phyloP scores from a whole-genome alignment of 768 basidiomycete species.

The Cytidiella melzeri region DNA sequence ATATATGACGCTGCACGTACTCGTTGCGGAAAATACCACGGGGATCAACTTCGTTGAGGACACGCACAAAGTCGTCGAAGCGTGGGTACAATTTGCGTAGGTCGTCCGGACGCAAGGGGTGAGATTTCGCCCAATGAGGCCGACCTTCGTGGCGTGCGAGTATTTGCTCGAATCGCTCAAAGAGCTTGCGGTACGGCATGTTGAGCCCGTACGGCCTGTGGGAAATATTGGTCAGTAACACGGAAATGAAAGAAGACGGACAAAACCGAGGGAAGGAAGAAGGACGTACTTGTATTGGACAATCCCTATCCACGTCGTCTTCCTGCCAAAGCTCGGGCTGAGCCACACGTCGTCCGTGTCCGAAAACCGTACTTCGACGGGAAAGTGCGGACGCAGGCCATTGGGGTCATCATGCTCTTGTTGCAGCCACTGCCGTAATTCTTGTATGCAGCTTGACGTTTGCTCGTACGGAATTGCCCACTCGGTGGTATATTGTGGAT shows the following conservation, averaged over 20 bases:
- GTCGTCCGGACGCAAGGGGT: conserved; percentile 56
- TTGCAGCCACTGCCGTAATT: conserved; percentile 66
- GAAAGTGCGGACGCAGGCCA: conserved; percentile 86
- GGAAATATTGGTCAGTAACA: background rate
- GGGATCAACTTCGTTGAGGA: conserved; percentile 69
- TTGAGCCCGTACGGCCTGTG: conserved; percentile 78
- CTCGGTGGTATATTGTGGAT: conserved; percentile 91
- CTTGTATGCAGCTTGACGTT: conserved; percentile 60
- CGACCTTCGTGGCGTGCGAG: conserved; percentile 65
- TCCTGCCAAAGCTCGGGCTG: conserved; percentile 74
- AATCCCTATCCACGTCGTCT: conserved; percentile 93
- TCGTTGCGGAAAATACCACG: conserved; percentile 77
- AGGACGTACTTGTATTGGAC: conserved; percentile 86
- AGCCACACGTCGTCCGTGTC: conserved; percentile 91
- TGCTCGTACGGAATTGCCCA: conserved; percentile 81
- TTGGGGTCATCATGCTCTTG: conserved; percentile 56
- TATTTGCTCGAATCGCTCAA: conserved; percentile 70
- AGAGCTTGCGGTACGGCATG: conserved; percentile 75
- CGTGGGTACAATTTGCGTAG: conserved; percentile 71
- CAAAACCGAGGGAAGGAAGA: conserved; percentile 1
- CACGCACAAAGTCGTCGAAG: conserved; percentile 69
- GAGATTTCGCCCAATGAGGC: conserved; percentile 97
- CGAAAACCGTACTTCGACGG: conserved; percentile 88
- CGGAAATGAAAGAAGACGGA: background rate
- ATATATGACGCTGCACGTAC: conserved; percentile 84